These are phyloP conservation scores for Candida qinlingensis DNA, from an alignment of 805 yeast species.

Conservation along the genomic window DNA sequence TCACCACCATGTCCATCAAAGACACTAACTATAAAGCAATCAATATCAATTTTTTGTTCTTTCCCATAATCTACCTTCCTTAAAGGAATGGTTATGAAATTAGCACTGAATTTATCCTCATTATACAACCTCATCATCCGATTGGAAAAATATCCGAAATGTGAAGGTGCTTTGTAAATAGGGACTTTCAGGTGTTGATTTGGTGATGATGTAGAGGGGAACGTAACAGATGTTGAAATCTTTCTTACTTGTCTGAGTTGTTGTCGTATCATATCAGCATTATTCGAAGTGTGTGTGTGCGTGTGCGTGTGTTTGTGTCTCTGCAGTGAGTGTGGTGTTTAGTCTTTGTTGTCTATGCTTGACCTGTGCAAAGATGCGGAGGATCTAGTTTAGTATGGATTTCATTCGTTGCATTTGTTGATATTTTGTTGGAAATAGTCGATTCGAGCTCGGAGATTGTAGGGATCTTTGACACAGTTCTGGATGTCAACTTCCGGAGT, in stretches of 20 bases:
- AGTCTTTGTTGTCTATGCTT: neutral
- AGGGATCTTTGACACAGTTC: too few species aligned
- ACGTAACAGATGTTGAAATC: conserved; percentile 20
- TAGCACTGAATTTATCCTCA: conserved; percentile 76
- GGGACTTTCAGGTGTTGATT: conserved; percentile 15
- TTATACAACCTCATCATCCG: conserved; percentile 73
- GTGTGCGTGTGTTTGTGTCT: neutral
- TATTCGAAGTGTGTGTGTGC: neutral
- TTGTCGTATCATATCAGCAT: conserved; percentile 4
- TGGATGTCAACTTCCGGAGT: too few species aligned
- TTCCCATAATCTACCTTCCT: conserved; percentile 22
- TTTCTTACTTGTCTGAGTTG: neutral
- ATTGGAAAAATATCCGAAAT: conserved; percentile 69
- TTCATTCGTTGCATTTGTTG: too few species aligned
- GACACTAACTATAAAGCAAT: conserved; percentile 63
- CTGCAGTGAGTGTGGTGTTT: too few species aligned
- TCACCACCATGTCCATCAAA: conserved; percentile 96
- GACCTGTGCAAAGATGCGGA: too few species aligned
- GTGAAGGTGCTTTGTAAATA: conserved; percentile 49
- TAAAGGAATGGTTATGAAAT: conserved; percentile 46
- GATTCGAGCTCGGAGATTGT: too few species aligned
- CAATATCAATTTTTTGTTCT: conserved; percentile 10
- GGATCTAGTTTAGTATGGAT: too few species aligned
- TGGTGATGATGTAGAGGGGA: conserved; percentile 7
- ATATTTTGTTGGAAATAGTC: too few species aligned